Evolutionary conservation across 495 filamentous ascomycete genomes (phyloP), one percentile per base, ranked within the genome.

Genomic region (Geoglossum glabrum): DNA sequence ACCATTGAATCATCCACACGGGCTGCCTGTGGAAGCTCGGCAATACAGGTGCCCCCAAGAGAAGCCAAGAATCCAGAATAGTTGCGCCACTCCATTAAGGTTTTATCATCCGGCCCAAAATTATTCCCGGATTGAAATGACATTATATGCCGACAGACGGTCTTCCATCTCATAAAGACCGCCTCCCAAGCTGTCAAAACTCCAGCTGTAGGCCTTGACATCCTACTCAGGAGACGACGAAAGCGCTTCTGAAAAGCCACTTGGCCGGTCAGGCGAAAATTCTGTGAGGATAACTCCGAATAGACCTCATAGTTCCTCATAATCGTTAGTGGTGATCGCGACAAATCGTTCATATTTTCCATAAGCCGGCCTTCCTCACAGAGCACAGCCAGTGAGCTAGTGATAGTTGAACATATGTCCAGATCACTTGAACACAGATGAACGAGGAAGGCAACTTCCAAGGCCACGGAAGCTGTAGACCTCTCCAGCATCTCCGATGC

Each of bases 221-320:
- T 80, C 54, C 77, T 76, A 21, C 76, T 69, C 36, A 83, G 60
- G 11, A 81, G 69, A 15, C 66, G 71, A 30, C 79, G 72, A 28
- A 79, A 71, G 19, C 80, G 70, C 59, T 81, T 83, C 59, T 83
- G 80, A 63, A 83, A 83, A 15, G 79, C 80, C 17, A 83, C 81
- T 28, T 81, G 64, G 2, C 80, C 80, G 23, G 80, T 83, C 54
- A 83, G 79, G 38, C 76, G 70, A 65, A 83, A 83, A 13, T 74
- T 74, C 50, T 75, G 75, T 1, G 81, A 76, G 9, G 79, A 76
- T 54, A 83, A 74, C 63, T 82, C 79, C 31, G 70, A 64, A 61
- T 80, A 83, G 19, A 80, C 68, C 6, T 80, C 77, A 56, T 73
- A 70, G 55, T 83, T 83, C 30, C 79, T 72, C 56, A 81, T 71